These are phyloP conservation scores for Cladochytrium replicatum DNA, from an alignment of 192 early-diverging fungal species.

Conservation along the genomic window DNA sequence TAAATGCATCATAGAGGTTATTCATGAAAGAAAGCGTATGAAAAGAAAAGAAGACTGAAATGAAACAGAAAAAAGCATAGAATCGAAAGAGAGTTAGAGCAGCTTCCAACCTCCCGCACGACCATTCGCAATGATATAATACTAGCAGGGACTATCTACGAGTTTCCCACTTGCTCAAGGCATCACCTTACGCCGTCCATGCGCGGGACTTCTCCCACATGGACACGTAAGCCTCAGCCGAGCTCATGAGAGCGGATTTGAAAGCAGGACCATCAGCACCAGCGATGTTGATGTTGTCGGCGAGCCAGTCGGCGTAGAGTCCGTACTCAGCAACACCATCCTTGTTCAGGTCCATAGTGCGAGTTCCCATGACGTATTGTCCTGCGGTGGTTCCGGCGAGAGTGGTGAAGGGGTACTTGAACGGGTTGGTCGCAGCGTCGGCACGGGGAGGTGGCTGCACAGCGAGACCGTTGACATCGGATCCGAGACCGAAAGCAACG, in stretches of 20 bases:
- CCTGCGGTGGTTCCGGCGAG: not conserved
- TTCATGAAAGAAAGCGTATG: too few relatives aligned
- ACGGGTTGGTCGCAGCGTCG: not conserved
- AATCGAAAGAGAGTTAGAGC: too few relatives aligned
- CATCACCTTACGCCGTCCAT: too few relatives aligned
- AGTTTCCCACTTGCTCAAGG: too few relatives aligned
- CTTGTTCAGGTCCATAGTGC: slow-evolving; percentile 2
- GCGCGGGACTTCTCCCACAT: too few relatives aligned
- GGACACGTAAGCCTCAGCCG: not conserved
- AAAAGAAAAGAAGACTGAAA: too few relatives aligned
- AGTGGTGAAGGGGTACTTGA: slow-evolving; percentile 2
- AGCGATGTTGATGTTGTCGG: not conserved
- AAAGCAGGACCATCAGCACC: too few relatives aligned
- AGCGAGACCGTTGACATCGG: not conserved
- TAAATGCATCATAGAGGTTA: too few relatives aligned
- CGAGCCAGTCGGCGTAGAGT: not conserved
- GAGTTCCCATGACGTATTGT: not conserved
- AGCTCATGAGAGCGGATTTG: not conserved
- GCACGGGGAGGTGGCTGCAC: not conserved
- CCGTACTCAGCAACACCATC: slow-evolving; percentile 5
- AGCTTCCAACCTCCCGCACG: too few relatives aligned
- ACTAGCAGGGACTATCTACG: too few relatives aligned
- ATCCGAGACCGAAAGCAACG: not conserved
- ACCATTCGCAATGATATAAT: too few relatives aligned
- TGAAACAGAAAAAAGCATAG: too few relatives aligned